A percentile compares a stretch with the other conserved stretches of the same genome.
Evolutionary conservation across 805 yeast genomes (phyloP).

Genomic region (Saccharomycopsis olivae): DNA sequence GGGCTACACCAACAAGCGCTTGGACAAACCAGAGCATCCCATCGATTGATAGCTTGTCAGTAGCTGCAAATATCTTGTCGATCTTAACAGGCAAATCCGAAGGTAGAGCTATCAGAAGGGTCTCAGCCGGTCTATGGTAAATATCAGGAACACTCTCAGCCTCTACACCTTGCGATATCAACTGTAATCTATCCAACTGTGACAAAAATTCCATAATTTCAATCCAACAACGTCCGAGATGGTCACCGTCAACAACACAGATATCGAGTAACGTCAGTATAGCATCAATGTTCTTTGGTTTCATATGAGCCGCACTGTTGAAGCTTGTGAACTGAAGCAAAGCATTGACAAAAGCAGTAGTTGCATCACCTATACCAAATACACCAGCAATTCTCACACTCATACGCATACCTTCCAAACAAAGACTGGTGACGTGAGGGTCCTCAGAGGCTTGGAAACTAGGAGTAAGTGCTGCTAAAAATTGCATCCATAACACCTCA

Average conservation of each 20-base stretch:
- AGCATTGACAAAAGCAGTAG: conserved; percentile 83
- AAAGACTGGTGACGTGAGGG: conserved; percentile 50
- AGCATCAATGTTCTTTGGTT: conserved; percentile 72
- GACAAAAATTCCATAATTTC: conserved; percentile 74
- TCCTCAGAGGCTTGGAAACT: conserved; percentile 87
- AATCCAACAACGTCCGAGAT: conserved; percentile 69
- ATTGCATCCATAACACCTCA: conserved; percentile 94
- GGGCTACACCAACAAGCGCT: conserved; percentile 77
- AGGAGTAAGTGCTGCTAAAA: conserved; percentile 87
- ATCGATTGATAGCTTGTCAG: conserved; percentile 66
- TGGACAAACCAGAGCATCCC: conserved; percentile 82
- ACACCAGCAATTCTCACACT: conserved; percentile 77
- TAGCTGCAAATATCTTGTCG: conserved; percentile 80
- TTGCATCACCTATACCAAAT: conserved; percentile 75
- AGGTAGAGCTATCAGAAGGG: conserved; percentile 45
- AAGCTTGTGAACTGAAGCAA: conserved; percentile 78
- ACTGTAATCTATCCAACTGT: conserved; percentile 82
- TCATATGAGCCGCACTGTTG: conserved; percentile 68
- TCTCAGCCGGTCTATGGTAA: conserved; percentile 36
- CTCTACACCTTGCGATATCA: conserved; percentile 79
- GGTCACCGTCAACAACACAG: conserved; percentile 73
- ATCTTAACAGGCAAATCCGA: conserved; percentile 69
- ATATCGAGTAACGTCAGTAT: conserved; percentile 61
- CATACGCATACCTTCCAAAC: conserved; percentile 78
- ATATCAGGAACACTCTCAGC: conserved; percentile 82